phyloP scores from a whole-genome alignment of 2,329 filamentous ascomycete species.

The Hypoxylon rubiginosum region DNA sequence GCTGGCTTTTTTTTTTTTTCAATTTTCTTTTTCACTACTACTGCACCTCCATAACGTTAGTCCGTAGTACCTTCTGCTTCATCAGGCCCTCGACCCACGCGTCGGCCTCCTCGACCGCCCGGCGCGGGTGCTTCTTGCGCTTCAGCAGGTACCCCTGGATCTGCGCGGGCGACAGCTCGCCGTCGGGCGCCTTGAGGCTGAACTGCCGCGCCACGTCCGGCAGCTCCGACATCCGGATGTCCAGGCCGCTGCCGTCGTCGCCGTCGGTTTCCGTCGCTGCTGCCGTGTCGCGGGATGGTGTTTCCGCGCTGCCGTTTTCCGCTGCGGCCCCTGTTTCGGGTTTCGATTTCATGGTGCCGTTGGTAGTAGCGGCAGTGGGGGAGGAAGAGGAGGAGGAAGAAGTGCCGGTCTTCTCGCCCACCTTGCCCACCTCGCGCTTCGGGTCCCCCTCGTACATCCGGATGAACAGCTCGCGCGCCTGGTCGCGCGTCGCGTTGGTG shows the following conservation, averaged over 20 bases:
- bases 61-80: conserved; percentile 64
- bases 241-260: too few species aligned
- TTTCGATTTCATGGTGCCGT: conserved; percentile 29
- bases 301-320: not conserved
- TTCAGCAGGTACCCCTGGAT: conserved; percentile 75
- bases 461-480: conserved; percentile 70
- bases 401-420: conserved; percentile 2
- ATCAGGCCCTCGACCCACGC: conserved; percentile 67
- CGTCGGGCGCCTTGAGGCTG: conserved; percentile 59
- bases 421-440: not conserved
- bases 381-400: not conserved
- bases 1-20: too few species aligned
- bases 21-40: too few species aligned
- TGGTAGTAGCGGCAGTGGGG: too few species aligned
- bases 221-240: conserved; percentile 58
- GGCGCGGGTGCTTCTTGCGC: conserved; percentile 69
- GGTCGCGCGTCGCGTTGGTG: conserved; percentile 66
- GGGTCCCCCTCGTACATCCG: conserved; percentile 70
- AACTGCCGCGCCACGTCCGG: conserved; percentile 63
- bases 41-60: conserved; percentile 64
- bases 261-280: conserved; percentile 34
- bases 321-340: conserved; percentile 22
- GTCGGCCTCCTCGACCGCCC: conserved; percentile 66
- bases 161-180: conserved; percentile 65
- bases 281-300: too few species aligned